These are phyloP conservation scores for Rhizoctonia solani DNA, from an alignment of 1,284 basidiomycete genomes.

Conservation along the genomic window DNA sequence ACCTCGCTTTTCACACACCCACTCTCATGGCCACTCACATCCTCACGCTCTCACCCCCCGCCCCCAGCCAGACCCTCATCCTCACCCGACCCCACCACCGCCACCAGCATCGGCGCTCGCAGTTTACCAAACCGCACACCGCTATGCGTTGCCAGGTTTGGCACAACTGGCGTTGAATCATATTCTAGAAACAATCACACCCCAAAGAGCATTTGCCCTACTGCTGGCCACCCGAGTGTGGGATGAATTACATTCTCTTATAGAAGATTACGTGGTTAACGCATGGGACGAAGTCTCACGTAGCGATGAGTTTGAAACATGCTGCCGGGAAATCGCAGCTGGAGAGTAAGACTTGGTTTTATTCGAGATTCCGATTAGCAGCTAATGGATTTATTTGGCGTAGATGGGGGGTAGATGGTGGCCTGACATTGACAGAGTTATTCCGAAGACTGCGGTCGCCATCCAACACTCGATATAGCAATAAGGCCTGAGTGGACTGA, in stretches of 20 bases:
- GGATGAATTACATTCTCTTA: constrained; percentile 64
- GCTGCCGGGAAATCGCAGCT: constrained; percentile 67
- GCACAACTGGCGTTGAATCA: constrained; percentile 71
- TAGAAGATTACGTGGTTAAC: constrained; percentile 71
- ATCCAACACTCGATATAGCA: constrained; percentile 28
- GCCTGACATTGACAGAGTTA: constrained; percentile 64
- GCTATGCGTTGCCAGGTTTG: constrained; percentile 71
- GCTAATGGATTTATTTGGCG: neutral
- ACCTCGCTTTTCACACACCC: constrained; percentile 31
- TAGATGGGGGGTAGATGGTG: constrained; percentile 71
- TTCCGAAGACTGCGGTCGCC: constrained; percentile 65
- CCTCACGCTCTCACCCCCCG: constrained; percentile 31
- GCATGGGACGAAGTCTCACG: constrained; percentile 70
- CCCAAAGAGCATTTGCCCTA: constrained; percentile 69
- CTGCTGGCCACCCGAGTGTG: constrained; percentile 68
- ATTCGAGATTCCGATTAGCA: neutral
- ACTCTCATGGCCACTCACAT: constrained; percentile 12
- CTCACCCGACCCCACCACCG: constrained; percentile 68
- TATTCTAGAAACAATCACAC: constrained; percentile 73
- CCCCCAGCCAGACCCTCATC: constrained; percentile 65
- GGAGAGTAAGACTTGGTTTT: constrained; percentile 60
- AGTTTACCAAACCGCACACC: constrained; percentile 80
- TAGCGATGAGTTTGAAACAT: constrained; percentile 65
- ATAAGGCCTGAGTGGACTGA: too few species aligned
- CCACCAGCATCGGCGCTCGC: constrained; percentile 72